These are phyloP conservation scores for Angomonas desouzai DNA, from an alignment of 208 protist species.

Conservation along the genomic window DNA sequence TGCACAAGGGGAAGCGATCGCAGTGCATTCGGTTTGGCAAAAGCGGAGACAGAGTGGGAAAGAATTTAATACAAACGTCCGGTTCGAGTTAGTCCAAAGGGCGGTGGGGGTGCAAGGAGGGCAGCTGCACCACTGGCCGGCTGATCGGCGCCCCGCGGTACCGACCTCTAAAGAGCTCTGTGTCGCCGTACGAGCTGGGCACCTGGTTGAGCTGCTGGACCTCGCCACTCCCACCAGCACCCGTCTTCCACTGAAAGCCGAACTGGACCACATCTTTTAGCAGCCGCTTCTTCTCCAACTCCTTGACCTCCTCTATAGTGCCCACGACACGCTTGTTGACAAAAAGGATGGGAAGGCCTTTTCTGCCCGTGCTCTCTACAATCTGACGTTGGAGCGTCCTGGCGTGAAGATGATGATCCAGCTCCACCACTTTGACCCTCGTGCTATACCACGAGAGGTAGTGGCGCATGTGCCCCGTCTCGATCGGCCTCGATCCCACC, in stretches of 20 bases:
- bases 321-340: conserved; percentile 81
- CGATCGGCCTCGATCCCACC: conserved; percentile 54
- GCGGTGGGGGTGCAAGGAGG: conserved; percentile 56
- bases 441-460: conserved; percentile 88
- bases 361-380: conserved; percentile 27
- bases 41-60: no score
- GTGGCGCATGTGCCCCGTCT: conserved; percentile 83
- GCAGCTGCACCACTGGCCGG: conserved; percentile 66
- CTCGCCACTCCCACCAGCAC: conserved; percentile 19
- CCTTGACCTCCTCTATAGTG: conserved; percentile 59
- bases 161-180: conserved; percentile 72
- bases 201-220: conserved; percentile 52
- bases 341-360: conserved; percentile 76
- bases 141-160: conserved; percentile 73
- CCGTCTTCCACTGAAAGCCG: conserved; percentile 85
- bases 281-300: conserved; percentile 55
- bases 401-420: conserved; percentile 82
- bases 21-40: no score
- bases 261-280: conserved; percentile 89
- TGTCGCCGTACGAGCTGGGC: conserved; percentile 67
- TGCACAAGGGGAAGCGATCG: no score
- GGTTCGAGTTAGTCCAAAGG: not conserved
- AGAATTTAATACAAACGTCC: no score
- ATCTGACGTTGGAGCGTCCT: conserved; percentile 50
- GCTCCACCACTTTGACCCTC: conserved; percentile 76